These are phyloP conservation scores for Meira miltonrushii DNA, from an alignment of 1,284 basidiomycete species.

Conservation along the genomic window DNA sequence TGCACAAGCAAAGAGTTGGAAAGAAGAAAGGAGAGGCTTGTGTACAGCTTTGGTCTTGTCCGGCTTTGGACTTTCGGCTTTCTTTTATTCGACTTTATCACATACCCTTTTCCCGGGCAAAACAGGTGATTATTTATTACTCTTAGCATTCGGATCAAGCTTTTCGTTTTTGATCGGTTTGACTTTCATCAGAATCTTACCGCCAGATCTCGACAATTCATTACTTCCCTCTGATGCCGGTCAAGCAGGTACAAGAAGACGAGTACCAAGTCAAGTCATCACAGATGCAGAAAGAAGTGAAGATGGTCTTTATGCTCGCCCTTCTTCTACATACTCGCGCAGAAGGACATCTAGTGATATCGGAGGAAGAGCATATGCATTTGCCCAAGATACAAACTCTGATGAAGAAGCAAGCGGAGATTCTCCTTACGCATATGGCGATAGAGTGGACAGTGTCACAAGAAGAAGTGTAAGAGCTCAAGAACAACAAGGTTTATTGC, in stretches of 20 bases:
- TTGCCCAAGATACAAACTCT: neutral
- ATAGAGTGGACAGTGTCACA: neutral
- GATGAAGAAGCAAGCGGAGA: slow-evolving; percentile 4
- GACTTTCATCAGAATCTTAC: slow-evolving; percentile 63
- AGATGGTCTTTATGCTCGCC: neutral
- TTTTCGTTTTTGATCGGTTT: slow-evolving; percentile 66
- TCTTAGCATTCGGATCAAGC: slow-evolving; percentile 68
- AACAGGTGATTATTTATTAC: slow-evolving; percentile 64
- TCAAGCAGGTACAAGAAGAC: neutral
- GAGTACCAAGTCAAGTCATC: neutral
- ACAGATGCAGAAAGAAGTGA: neutral
- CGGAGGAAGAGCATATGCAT: slow-evolving; percentile 28
- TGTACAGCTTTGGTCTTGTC: slow-evolving; percentile 70
- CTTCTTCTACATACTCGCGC: slow-evolving; percentile 10
- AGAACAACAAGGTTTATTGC: slow-evolving; percentile 9
- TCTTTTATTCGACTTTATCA: slow-evolving; percentile 68
- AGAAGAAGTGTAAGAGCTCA: neutral
- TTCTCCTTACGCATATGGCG: too few relatives aligned
- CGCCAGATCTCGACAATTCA: slow-evolving; percentile 42
- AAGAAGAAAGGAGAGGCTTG: slow-evolving; percentile 58
- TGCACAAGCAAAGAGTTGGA: slow-evolving; percentile 48
- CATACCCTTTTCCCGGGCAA: slow-evolving; percentile 66
- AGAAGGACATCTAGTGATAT: slow-evolving; percentile 35
- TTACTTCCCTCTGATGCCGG: neutral
- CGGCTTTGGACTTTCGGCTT: slow-evolving; percentile 77